These are phyloP conservation scores for Tagetes erecta DNA, from an alignment of 129 eudicot genomes.

Conservation along the genomic window DNA sequence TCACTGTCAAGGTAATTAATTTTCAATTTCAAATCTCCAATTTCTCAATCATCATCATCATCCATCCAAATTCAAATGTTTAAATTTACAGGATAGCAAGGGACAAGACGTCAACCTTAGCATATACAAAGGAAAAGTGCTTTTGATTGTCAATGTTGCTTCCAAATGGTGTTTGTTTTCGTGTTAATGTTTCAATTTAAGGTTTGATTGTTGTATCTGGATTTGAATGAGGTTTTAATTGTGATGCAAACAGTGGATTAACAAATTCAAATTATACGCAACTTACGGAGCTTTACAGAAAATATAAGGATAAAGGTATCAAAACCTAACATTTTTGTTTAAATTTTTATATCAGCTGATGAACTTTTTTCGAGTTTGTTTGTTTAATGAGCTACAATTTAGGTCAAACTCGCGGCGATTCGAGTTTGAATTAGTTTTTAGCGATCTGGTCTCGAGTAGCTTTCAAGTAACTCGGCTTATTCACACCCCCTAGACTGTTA, in stretches of 20 bases:
- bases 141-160: slow-evolving; percentile 80
- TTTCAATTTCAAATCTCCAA: background rate
- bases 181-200: background rate
- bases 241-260: slow-evolving; percentile 53
- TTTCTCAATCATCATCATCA: background rate
- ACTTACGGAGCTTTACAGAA: slow-evolving; percentile 59
- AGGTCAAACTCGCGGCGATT: no score
- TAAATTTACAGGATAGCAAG: slow-evolving; percentile 50
- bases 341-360: background rate
- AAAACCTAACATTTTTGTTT: background rate
- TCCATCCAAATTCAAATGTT: background rate
- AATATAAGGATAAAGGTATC: slow-evolving; percentile 70
- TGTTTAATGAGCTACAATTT: no score
- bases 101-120: slow-evolving; percentile 60
- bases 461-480: no score
- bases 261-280: slow-evolving; percentile 61
- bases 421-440: no score
- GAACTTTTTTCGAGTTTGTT: background rate
- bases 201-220: background rate
- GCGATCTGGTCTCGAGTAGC: no score
- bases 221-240: background rate
- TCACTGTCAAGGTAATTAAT: slow-evolving; percentile 58
- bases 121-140: slow-evolving; percentile 62
- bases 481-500: no score
- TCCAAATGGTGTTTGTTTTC: slow-evolving; percentile 59